Evolutionary conservation across 2,329 filamentous ascomycete genomes (phyloP).

Genomic region (Bipolaris gigantea): DNA sequence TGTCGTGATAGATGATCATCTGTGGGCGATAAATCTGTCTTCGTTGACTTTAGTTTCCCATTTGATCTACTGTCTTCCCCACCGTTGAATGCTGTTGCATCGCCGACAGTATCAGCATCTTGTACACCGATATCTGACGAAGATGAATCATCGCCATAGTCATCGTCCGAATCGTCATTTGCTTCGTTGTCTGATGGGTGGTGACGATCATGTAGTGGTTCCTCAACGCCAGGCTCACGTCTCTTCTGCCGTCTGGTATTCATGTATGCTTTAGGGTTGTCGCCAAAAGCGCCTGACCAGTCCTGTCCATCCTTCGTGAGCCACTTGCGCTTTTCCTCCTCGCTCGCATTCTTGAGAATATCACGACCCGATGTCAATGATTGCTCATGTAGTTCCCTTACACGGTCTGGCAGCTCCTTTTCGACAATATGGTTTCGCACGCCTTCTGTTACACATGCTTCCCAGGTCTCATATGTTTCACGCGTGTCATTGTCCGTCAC

Average conservation of each 20-base stretch:
- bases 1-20: constrained; percentile 20
- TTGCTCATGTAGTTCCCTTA: constrained; percentile 77
- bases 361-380: constrained; percentile 80
- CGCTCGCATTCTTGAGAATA: constrained; percentile 70
- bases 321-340: constrained; percentile 77
- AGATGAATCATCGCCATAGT: constrained; percentile 43
- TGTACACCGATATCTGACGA: constrained; percentile 61
- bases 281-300: constrained; percentile 83
- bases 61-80: constrained; percentile 20
- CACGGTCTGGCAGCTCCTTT: constrained; percentile 70
- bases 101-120: constrained; percentile 52
- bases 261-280: constrained; percentile 68
- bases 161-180: constrained; percentile 44
- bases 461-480: constrained; percentile 94
- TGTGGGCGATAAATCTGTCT: constrained; percentile 35
- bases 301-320: constrained; percentile 77
- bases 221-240: constrained; percentile 59
- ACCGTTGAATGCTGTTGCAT: constrained; percentile 27
- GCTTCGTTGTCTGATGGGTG: constrained; percentile 51
- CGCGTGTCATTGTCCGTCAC: constrained; percentile 84
- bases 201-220: constrained; percentile 56
- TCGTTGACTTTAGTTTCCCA: constrained; percentile 27
- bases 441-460: constrained; percentile 86
- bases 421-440: constrained; percentile 72
- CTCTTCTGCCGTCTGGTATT: constrained; percentile 57